These are phyloP conservation scores for Xylariales sp. DNA, from an alignment of 2,329 filamentous ascomycete genomes.

Conservation along the genomic window DNA sequence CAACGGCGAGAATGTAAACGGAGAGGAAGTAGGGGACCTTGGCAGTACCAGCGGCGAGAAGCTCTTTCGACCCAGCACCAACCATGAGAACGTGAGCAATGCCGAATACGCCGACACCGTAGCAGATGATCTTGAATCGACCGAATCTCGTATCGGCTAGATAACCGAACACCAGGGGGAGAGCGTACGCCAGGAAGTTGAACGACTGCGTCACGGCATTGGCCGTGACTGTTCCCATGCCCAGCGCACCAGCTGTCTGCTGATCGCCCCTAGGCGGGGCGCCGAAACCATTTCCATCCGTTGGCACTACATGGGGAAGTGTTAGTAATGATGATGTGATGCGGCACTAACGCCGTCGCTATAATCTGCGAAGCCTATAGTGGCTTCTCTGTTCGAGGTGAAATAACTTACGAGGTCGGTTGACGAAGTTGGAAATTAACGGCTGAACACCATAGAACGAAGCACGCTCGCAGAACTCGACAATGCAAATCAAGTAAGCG, in stretches of 20 bases:
- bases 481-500: constrained; percentile 67
- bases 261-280: constrained; percentile 55
- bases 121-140: constrained; percentile 77
- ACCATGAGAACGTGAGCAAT: constrained; percentile 77
- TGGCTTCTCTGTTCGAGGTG: too few species aligned
- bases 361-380: neutral
- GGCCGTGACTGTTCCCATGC: constrained; percentile 65
- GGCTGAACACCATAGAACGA: constrained; percentile 69
- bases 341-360: neutral
- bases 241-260: constrained; percentile 68
- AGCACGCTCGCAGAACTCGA: constrained; percentile 71
- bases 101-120: constrained; percentile 74
- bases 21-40: constrained; percentile 66
- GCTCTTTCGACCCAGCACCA: constrained; percentile 62
- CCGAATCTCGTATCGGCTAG: constrained; percentile 76
- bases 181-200: constrained; percentile 66
- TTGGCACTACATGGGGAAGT: constrained; percentile 56
- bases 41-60: constrained; percentile 59
- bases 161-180: constrained; percentile 66
- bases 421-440: constrained; percentile 70
- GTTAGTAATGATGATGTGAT: constrained; percentile 16
- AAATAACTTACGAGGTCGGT: constrained; percentile 57
- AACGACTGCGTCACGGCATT: constrained; percentile 66
- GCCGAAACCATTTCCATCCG: constrained; percentile 60
- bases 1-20: constrained; percentile 64